Conservation (phyloP, 306 rosid genomes). For the apple (Malus domestica) region ASM211411v1 NC_041801.1:6554001-6554500, state of each 20-base stretch:
- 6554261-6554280: background rate
- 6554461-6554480: rapidly evolving
- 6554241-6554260: background rate
- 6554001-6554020: background rate
- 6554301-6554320: background rate
- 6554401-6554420: no score
- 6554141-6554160: background rate
- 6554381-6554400: no score
- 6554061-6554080: conserved; percentile 15
- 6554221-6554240: no score
- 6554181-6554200: background rate
- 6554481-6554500: rapidly evolving
- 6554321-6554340: background rate
- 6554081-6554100: background rate
- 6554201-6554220: no score
- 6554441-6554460: no score
- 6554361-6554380: background rate
- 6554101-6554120: conserved; percentile 2
- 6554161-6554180: no score
- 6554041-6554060: background rate
- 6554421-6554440: no score
- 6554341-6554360: background rate
- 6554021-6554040: background rate
- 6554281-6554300: background rate
- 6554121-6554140: background rate